Percentiles rank a stretch among this genome's conserved stretches.
phyloP scores from a whole-genome alignment of 352 stramenopile genomes.

The Phytophthora syringae region DNA sequence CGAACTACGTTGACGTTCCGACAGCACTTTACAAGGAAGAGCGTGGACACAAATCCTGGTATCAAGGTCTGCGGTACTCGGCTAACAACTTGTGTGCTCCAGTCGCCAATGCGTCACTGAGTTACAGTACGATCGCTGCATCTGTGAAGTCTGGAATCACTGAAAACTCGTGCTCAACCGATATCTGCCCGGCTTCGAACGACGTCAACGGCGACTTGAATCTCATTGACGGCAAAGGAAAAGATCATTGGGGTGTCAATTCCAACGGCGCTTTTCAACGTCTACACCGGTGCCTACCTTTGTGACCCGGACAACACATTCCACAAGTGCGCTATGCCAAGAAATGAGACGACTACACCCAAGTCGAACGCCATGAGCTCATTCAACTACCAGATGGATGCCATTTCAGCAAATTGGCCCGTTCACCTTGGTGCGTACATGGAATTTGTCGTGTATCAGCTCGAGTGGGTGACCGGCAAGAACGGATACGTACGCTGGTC shows the following conservation, averaged over 20 bases:
- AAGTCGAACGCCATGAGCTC: slow-evolving; percentile 58
- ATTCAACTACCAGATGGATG: too few species aligned
- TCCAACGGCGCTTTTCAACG: slow-evolving; percentile 50
- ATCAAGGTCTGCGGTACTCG: slow-evolving; percentile 61
- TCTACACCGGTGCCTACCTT: slow-evolving; percentile 51
- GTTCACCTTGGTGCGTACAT: slow-evolving; percentile 71
- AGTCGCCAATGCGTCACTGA: slow-evolving; percentile 35
- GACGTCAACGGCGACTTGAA: slow-evolving; percentile 52
- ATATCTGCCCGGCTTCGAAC: slow-evolving; percentile 48
- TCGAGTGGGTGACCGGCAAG: slow-evolving; percentile 51
- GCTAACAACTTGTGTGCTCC: slow-evolving; percentile 56
- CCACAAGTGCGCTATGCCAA: slow-evolving; percentile 46
- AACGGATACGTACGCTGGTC: slow-evolving; percentile 55
- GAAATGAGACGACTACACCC: slow-evolving; percentile 38
- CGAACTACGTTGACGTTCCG: slow-evolving; percentile 53
- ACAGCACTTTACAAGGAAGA: slow-evolving; percentile 41
- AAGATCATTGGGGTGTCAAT: too few species aligned
- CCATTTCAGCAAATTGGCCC: slow-evolving; percentile 74
- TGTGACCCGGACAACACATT: slow-evolving; percentile 57
- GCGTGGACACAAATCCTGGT: slow-evolving; percentile 61
- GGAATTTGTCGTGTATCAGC: slow-evolving; percentile 54
- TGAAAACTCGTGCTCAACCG: slow-evolving; percentile 43
- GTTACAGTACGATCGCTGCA: slow-evolving; percentile 44
- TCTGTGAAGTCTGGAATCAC: slow-evolving; percentile 53
- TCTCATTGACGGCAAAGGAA: slow-evolving; percentile 51